These are phyloP conservation scores for Bidens hawaiensis DNA, from an alignment of 140 eudicot species.

Conservation along the genomic window DNA sequence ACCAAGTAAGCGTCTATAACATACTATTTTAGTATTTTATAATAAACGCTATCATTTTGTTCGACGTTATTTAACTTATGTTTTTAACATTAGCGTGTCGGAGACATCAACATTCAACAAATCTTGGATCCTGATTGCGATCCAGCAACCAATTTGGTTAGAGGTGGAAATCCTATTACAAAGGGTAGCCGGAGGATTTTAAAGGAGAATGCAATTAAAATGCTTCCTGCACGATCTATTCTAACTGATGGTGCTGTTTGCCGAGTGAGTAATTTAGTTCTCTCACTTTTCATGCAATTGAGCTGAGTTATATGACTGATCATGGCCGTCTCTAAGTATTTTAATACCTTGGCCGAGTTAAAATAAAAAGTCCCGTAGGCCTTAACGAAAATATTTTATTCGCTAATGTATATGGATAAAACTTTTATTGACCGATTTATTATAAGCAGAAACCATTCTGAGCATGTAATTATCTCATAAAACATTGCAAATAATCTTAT, in stretches of 20 bases:
- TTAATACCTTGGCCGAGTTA: too few relatives aligned
- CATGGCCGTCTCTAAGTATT: too few relatives aligned
- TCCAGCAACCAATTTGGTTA: constrained; percentile 27
- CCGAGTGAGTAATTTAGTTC: constrained; percentile 17
- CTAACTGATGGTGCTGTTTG: constrained; percentile 1
- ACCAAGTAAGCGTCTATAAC: constrained; percentile 16
- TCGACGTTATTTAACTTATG: background rate
- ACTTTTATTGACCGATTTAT: too few relatives aligned
- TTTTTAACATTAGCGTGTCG: constrained; percentile 18
- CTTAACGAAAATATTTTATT: too few relatives aligned
- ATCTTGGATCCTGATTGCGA: constrained; percentile 32
- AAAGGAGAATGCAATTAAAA: constrained; percentile 1
- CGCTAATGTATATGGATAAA: too few relatives aligned
- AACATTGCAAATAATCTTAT: too few relatives aligned
- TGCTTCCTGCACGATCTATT: constrained; percentile 3
- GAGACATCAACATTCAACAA: constrained; percentile 28
- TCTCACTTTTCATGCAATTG: background rate
- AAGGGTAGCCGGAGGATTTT: background rate
- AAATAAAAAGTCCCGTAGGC: too few relatives aligned
- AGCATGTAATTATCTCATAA: too few relatives aligned
- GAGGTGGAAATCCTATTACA: constrained; percentile 13
- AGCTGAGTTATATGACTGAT: too few relatives aligned
- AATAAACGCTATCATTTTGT: too few relatives aligned
- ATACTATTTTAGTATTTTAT: too few relatives aligned
- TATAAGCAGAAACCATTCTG: too few relatives aligned